Conservation (phyloP, 106 monocot genomes). For the Posidonia australis region DNA sequence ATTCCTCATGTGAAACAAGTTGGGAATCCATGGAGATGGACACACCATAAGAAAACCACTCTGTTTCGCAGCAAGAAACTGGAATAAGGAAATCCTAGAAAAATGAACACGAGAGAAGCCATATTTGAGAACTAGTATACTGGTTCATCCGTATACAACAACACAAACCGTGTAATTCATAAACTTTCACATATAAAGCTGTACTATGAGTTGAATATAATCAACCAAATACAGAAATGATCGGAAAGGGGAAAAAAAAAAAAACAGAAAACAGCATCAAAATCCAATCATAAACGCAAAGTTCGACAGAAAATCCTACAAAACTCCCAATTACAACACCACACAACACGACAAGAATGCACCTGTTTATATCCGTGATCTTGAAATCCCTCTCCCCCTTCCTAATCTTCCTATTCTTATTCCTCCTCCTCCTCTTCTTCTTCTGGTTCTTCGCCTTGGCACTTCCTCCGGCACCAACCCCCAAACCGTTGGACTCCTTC, state of each 20-base stretch:
- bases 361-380: conserved; percentile 6
- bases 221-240: not conserved
- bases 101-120: too few species aligned
- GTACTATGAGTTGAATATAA: not conserved
- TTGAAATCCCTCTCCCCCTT: not conserved
- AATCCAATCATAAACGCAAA: not conserved
- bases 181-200: too few species aligned
- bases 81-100: too few species aligned
- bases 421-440: not conserved
- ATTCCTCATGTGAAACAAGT: too few species aligned
- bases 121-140: too few species aligned
- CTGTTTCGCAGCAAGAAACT: too few species aligned
- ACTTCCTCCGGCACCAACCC: not conserved
- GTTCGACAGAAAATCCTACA: not conserved
- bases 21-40: too few species aligned
- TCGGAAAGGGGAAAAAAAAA: too few species aligned
- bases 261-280: not conserved
- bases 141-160: too few species aligned
- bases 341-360: not conserved
- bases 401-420: conserved; percentile 1
- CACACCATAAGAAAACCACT: too few species aligned
- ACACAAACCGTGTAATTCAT: too few species aligned
- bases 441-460: not conserved
- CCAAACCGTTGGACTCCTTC: not conserved
- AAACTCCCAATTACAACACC: too few species aligned